These are phyloP conservation scores for Aspergillus mulundensis DNA, from an alignment of 495 filamentous ascomycete species.

Conservation along the genomic window DNA sequence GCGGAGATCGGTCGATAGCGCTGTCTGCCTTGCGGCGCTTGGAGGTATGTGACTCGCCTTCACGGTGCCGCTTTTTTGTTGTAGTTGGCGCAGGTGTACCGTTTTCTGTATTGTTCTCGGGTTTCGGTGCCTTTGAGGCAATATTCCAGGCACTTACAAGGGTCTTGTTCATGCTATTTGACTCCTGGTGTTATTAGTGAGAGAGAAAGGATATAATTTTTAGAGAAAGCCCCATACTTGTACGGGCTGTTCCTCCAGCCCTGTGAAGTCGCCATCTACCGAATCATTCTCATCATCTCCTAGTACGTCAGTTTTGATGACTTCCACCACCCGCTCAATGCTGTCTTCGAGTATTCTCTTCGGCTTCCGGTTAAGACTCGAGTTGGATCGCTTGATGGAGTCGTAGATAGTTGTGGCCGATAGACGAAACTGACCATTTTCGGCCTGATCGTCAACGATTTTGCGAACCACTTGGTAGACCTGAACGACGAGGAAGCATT, in stretches of 20 bases:
- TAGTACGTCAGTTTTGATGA: constrained; percentile 60
- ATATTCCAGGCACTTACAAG: constrained; percentile 67
- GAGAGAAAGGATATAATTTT: background rate
- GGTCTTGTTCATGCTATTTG: constrained; percentile 71
- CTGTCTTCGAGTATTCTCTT: constrained; percentile 79
- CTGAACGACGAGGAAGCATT: constrained; percentile 27
- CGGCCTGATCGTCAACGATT: constrained; percentile 59
- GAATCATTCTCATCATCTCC: constrained; percentile 51
- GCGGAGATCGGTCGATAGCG: constrained; percentile 60
- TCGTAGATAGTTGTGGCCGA: constrained; percentile 67
- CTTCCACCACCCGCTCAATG: constrained; percentile 77
- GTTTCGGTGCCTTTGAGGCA: constrained; percentile 33
- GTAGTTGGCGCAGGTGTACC: constrained; percentile 23
- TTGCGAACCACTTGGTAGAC: constrained; percentile 75
- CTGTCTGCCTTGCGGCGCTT: constrained; percentile 63
- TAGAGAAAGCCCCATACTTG: constrained; percentile 21
- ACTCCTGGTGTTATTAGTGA: constrained; percentile 37
- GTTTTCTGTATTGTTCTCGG: constrained; percentile 21
- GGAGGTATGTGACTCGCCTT: constrained; percentile 59
- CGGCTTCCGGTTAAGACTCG: constrained; percentile 71
- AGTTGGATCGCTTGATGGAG: constrained; percentile 76
- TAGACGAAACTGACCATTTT: constrained; percentile 42
- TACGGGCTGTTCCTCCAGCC: constrained; percentile 45
- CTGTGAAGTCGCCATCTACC: constrained; percentile 63
- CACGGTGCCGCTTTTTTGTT: constrained; percentile 50